Evolutionary conservation across 192 early-diverging fungal genomes (phyloP).

Genomic region (Backusella luteola): DNA sequence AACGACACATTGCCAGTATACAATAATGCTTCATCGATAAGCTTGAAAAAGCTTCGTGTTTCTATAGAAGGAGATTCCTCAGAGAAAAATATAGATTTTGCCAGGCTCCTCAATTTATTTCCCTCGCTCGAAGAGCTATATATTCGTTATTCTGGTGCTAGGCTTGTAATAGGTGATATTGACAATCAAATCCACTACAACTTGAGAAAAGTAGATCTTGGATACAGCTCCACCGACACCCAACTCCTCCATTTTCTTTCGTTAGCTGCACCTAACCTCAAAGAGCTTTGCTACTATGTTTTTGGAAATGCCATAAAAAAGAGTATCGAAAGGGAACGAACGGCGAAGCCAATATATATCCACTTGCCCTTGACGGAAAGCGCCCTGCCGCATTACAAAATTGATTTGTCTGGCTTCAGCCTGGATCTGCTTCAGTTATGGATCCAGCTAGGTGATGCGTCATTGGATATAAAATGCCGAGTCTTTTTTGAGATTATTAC

Average conservation of each 20-base stretch:
- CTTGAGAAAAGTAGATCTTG: background rate
- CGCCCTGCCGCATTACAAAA: background rate
- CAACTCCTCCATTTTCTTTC: background rate
- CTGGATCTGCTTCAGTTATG: background rate
- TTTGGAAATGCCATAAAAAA: slow-evolving; percentile 5
- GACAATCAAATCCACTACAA: background rate
- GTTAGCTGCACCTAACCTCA: background rate
- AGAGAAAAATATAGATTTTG: background rate
- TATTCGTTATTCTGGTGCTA: background rate
- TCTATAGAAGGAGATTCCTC: background rate
- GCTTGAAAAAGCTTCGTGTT: background rate
- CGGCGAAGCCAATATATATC: background rate
- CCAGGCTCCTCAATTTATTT: background rate
- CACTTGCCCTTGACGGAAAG: background rate
- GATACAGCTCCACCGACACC: background rate
- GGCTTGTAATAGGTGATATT: background rate
- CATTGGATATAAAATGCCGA: background rate
- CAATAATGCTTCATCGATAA: background rate
- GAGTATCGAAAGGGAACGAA: background rate
- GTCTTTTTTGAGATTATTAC: background rate
- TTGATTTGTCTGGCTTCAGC: background rate
- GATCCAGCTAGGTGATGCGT: background rate
- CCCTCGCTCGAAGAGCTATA: background rate
- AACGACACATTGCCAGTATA: background rate
- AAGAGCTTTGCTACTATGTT: background rate